These are phyloP conservation scores for Colletotrichum kahawae DNA, from an alignment of 2,329 filamentous ascomycete genomes.

Conservation along the genomic window DNA sequence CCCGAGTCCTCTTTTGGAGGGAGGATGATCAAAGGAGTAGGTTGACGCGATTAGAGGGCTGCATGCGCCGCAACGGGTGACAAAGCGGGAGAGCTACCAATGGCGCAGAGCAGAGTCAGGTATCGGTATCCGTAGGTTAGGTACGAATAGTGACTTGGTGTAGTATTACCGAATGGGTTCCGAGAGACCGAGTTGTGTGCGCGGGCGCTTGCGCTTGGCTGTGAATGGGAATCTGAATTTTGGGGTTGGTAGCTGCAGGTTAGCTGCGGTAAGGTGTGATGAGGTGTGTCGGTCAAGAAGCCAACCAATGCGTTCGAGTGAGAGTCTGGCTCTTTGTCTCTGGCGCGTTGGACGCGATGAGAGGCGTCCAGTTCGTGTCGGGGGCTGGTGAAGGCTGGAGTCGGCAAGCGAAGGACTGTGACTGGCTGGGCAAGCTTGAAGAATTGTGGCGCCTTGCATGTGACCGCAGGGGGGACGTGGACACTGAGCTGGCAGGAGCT, in stretches of 20 bases:
- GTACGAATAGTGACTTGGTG: background rate
- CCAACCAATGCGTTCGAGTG: slow-evolving; percentile 14
- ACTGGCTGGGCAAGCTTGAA: slow-evolving; percentile 2
- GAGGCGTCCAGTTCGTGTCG: background rate
- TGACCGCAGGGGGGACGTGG: slow-evolving; percentile 17
- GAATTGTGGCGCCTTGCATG: slow-evolving; percentile 20
- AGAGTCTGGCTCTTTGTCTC: slow-evolving; percentile 3
- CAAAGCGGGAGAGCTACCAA: background rate
- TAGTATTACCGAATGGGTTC: slow-evolving; percentile 17
- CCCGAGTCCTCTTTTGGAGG: background rate
- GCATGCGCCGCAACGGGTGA: slow-evolving; percentile 11
- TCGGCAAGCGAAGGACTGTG: background rate
- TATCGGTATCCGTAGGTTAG: background rate
- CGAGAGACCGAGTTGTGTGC: background rate
- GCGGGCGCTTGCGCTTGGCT: background rate
- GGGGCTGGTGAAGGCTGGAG: slow-evolving; percentile 17
- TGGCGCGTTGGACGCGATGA: slow-evolving; percentile 20
- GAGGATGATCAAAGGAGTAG: background rate
- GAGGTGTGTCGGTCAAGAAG: slow-evolving; percentile 13
- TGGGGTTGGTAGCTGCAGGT: slow-evolving; percentile 6
- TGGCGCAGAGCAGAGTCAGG: background rate
- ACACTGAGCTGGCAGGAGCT: background rate
- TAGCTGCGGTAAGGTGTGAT: background rate
- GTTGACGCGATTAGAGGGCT: slow-evolving; percentile 8
- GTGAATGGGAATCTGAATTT: background rate